Percentiles rank a stretch among this genome's conserved stretches.
Evolutionary conservation across 192 early-diverging fungal species (phyloP).

Genomic region (Coemansia sp.): DNA sequence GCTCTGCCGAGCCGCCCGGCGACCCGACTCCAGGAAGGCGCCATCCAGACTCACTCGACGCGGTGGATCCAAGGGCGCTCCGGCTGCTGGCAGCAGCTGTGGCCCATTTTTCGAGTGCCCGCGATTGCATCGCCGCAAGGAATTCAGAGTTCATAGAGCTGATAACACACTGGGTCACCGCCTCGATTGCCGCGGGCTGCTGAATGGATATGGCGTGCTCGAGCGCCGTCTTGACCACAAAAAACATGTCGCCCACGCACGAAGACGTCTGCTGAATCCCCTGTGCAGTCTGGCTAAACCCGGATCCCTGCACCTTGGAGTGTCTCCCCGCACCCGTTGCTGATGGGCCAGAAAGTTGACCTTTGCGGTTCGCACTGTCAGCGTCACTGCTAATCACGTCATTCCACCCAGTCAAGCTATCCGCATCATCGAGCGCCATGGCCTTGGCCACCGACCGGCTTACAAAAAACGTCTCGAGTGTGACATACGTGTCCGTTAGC

Average conservation of each 20-base stretch:
- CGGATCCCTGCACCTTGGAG: not conserved
- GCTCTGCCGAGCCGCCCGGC: not conserved
- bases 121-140: slow-evolving; percentile 20
- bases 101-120: slow-evolving; percentile 24
- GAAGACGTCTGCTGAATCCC: slow-evolving; percentile 36
- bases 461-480: slow-evolving; percentile 41
- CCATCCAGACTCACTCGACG: slow-evolving; percentile 9
- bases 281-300: not conserved
- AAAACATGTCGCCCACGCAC: slow-evolving; percentile 92
- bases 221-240: slow-evolving; percentile 74
- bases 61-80: not conserved
- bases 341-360: no score
- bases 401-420: slow-evolving; percentile 31
- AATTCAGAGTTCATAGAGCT: slow-evolving; percentile 35
- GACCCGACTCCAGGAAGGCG: slow-evolving; percentile 17
- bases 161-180: slow-evolving; percentile 65
- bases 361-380: not conserved
- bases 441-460: slow-evolving; percentile 30
- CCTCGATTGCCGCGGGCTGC: slow-evolving; percentile 63
- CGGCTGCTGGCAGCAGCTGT: not conserved
- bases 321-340: no score
- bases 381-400: slow-evolving; percentile 4
- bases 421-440: slow-evolving; percentile 41
- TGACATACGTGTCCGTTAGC: slow-evolving; percentile 35
- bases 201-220: slow-evolving; percentile 69